Evolutionary conservation across 2,329 filamentous ascomycete genomes (phyloP).

Genomic region (Aspergillus ochraceus): DNA sequence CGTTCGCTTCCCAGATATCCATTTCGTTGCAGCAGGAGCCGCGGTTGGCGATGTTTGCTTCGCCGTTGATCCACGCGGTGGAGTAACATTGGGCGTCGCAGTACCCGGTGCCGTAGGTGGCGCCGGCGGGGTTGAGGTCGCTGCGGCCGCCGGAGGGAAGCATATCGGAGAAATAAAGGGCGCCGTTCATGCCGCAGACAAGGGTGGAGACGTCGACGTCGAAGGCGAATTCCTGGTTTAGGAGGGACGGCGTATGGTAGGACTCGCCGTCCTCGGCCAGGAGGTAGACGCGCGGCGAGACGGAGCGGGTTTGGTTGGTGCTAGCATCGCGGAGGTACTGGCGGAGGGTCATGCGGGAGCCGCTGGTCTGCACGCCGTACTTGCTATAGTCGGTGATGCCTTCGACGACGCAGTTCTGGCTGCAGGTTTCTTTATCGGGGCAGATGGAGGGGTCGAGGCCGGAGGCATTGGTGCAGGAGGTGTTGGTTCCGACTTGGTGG

Average conservation of each 20-base stretch:
- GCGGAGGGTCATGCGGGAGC: slow-evolving; percentile 48
- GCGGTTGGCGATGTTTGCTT: slow-evolving; percentile 49
- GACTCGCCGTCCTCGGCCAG: slow-evolving; percentile 59
- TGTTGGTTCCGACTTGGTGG: slow-evolving; percentile 43
- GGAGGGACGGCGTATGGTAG: slow-evolving; percentile 63
- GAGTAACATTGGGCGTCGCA: slow-evolving; percentile 58
- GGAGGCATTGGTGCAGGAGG: slow-evolving; percentile 54
- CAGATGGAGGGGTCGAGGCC: slow-evolving; percentile 50
- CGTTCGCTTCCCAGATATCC: slow-evolving; percentile 69
- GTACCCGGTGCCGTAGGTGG: slow-evolving; percentile 61
- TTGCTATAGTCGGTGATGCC: slow-evolving; percentile 51
- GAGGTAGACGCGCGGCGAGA: slow-evolving; percentile 57
- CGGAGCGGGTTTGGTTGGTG: slow-evolving; percentile 23
- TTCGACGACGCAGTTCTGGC: slow-evolving; percentile 56
- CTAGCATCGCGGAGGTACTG: slow-evolving; percentile 39
- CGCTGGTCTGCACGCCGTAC: slow-evolving; percentile 54
- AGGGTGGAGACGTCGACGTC: slow-evolving; percentile 68
- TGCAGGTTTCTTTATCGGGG: slow-evolving; percentile 49
- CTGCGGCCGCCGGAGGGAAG: slow-evolving; percentile 58
- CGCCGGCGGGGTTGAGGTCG: slow-evolving; percentile 54
- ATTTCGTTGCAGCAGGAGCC: slow-evolving; percentile 67
- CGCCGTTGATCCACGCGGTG: slow-evolving; percentile 54
- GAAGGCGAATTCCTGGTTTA: slow-evolving; percentile 67
- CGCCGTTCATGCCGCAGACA: slow-evolving; percentile 70
- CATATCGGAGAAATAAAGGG: slow-evolving; percentile 65